phyloP scores from a whole-genome alignment of 192 early-diverging fungal genomes.

The Lobosporangium transversale region DNA sequence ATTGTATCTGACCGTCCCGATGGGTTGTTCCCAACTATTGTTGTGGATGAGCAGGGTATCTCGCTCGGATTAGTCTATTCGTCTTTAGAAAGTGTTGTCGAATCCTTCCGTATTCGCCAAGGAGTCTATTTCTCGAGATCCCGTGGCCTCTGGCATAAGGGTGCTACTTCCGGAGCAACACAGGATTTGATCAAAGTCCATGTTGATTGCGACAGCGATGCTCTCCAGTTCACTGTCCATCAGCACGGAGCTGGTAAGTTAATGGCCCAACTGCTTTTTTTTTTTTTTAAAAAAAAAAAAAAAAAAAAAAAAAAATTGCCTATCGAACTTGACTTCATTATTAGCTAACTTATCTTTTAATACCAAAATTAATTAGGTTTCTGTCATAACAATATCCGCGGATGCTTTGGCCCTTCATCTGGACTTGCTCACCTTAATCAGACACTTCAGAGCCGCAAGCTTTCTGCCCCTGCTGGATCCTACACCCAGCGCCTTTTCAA shows the following conservation, averaged over 20 bases:
- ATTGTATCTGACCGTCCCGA: slow-evolving; percentile 88
- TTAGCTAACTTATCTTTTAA: background rate
- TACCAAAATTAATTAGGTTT: slow-evolving; percentile 68
- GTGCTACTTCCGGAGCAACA: slow-evolving; percentile 93
- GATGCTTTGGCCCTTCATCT: slow-evolving; percentile 87
- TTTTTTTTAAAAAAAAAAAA: background rate
- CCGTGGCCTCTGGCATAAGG: slow-evolving; percentile 96
- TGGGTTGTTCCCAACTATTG: slow-evolving; percentile 90
- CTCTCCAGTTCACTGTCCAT: slow-evolving; percentile 85
- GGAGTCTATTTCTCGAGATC: slow-evolving; percentile 95
- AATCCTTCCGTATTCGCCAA: slow-evolving; percentile 76
- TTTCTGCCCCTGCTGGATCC: slow-evolving; percentile 83
- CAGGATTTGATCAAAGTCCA: slow-evolving; percentile 82
- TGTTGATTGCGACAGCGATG: slow-evolving; percentile 94
- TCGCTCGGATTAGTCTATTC: slow-evolving; percentile 96
- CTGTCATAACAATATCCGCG: slow-evolving; percentile 91
- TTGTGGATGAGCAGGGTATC: slow-evolving; percentile 89
- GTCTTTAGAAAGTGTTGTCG: slow-evolving; percentile 79
- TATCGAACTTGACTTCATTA: too few relatives aligned
- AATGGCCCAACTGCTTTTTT: background rate
- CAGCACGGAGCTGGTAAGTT: slow-evolving; percentile 81
- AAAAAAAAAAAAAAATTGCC: too few relatives aligned
- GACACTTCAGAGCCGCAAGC: slow-evolving; percentile 73
- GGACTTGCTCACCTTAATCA: slow-evolving; percentile 82
- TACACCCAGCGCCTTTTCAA: slow-evolving; percentile 92